phyloP scores from a whole-genome alignment of 2,329 filamentous ascomycete genomes.

The Colletotrichum sp. region DNA sequence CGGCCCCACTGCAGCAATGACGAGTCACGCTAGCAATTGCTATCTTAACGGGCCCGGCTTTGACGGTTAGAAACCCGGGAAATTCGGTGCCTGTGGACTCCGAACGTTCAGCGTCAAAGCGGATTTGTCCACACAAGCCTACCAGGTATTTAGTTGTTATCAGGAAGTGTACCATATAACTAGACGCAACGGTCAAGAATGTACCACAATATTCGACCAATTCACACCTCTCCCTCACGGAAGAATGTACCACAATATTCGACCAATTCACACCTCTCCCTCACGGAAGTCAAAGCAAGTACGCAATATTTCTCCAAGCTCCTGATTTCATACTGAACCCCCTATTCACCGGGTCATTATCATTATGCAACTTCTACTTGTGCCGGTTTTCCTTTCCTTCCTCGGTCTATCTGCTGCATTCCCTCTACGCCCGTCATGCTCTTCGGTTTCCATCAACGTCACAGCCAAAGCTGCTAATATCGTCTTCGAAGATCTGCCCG shows the following conservation, averaged over 20 bases:
- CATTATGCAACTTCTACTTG: background rate
- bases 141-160: background rate
- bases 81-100: background rate
- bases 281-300: too few species aligned
- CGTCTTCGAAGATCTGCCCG: background rate
- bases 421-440: background rate
- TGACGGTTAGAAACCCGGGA: background rate
- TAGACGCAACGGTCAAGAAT: too few species aligned
- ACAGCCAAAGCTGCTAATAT: background rate
- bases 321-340: background rate
- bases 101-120: background rate
- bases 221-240: too few species aligned
- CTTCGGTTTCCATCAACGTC: background rate
- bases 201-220: background rate
- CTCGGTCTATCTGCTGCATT: background rate
- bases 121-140: background rate
- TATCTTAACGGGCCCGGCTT: background rate
- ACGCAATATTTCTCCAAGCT: too few species aligned
- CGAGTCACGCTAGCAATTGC: background rate
- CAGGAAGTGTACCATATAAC: background rate
- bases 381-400: rapidly evolving
- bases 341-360: background rate
- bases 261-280: too few species aligned
- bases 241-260: too few species aligned
- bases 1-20: background rate